Conservation (phyloP, 768 basidiomycete species). For the Pilatotrama ljubarskyi region DNA sequence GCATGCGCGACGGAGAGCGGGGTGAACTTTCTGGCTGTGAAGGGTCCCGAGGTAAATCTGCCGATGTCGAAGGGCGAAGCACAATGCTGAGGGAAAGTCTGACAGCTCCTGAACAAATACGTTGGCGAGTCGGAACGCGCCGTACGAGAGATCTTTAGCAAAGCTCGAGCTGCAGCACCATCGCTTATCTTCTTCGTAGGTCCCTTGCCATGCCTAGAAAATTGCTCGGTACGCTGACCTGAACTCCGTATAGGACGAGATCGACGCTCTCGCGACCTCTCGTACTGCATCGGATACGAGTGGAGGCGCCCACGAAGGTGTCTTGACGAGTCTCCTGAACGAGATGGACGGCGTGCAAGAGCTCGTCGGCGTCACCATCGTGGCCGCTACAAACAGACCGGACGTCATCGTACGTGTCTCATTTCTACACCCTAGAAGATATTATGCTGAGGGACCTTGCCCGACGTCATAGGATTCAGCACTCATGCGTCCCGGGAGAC, state of each 20-base stretch:
- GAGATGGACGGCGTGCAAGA: constrained; percentile 99
- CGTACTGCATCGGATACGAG: constrained; percentile 57
- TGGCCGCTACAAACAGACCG: constrained; percentile 95
- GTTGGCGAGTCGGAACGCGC: constrained; percentile 97
- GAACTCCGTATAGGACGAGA: constrained; percentile 74
- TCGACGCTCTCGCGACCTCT: constrained; percentile 88
- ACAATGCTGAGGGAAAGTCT: neutral
- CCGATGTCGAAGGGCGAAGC: neutral
- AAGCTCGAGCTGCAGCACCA: constrained; percentile 90
- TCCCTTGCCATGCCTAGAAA: constrained; percentile 10
- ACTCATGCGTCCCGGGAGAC: constrained; percentile 89
- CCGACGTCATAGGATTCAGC: constrained; percentile 76
- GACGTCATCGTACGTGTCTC: constrained; percentile 74
- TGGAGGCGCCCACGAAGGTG: constrained; percentile 73
- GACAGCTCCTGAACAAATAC: constrained; percentile 92
- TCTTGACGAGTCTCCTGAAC: constrained; percentile 89
- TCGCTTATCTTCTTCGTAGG: constrained; percentile 96
- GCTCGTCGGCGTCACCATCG: constrained; percentile 88
- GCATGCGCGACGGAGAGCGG: constrained; percentile 93
- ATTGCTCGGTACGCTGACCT: neutral
- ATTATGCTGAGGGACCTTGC: too few species aligned
- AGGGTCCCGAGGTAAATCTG: constrained; percentile 83
- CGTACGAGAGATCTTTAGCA: constrained; percentile 92
- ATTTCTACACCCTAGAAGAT: neutral
- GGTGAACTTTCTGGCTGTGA: constrained; percentile 94